Conservation (phyloP, 1,139 yeast genomes). For the Blastobotrys illinoisensis region DNA sequence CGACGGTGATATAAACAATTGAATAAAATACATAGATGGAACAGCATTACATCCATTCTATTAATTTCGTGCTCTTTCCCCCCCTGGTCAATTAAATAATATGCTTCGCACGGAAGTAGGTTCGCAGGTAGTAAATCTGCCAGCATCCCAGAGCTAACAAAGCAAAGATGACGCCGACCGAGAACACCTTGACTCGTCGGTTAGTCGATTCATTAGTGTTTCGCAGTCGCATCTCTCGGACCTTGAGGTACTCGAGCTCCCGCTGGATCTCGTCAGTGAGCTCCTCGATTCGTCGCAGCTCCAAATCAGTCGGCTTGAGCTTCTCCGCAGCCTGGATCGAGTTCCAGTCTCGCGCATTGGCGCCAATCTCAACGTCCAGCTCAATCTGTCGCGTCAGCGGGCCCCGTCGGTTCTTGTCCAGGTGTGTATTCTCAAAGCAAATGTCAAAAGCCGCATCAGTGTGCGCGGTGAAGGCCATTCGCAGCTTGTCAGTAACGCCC, state of each 20-base stretch:
- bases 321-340: constrained; percentile 89
- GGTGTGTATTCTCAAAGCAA: constrained; percentile 67
- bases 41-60: background rate
- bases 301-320: constrained; percentile 87
- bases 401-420: constrained; percentile 29
- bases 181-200: constrained; percentile 73
- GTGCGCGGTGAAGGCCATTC: constrained; percentile 79
- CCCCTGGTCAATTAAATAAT: constrained; percentile 50
- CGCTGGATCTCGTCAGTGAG: constrained; percentile 70
- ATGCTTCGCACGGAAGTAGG: constrained; percentile 90
- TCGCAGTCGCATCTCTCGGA: constrained; percentile 87
- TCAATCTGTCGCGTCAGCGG: constrained; percentile 51
- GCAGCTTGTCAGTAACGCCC: constrained; percentile 52
- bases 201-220: constrained; percentile 95
- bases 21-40: constrained; percentile 2
- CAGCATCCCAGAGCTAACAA: constrained; percentile 78
- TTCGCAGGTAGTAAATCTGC: constrained; percentile 88
- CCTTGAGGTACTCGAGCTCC: constrained; percentile 76
- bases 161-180: constrained; percentile 59
- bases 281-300: constrained; percentile 76
- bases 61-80: background rate
- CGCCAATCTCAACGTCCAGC: constrained; percentile 89
- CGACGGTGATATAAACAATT: no score
- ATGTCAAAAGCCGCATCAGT: constrained; percentile 82
- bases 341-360: constrained; percentile 97